These are phyloP conservation scores for Sporodiniella umbellata DNA, from an alignment of 371 early-diverging fungal species.

Conservation along the genomic window DNA sequence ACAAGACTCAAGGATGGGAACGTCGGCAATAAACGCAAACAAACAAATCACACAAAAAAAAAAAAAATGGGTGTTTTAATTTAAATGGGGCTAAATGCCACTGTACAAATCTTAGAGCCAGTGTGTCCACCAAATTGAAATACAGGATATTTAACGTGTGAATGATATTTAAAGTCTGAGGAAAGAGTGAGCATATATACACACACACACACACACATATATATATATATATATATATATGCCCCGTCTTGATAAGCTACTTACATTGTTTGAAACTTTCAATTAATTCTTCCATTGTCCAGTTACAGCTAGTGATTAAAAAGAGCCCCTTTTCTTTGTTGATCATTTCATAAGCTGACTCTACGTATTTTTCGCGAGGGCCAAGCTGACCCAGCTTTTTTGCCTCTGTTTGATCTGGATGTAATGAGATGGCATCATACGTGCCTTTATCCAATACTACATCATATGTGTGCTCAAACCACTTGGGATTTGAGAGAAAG, in stretches of 20 bases:
- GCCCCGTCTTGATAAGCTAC: too few relatives aligned
- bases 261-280: slow-evolving; percentile 57
- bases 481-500: slow-evolving; percentile 52
- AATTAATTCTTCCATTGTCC: slow-evolving; percentile 85
- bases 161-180: slow-evolving; percentile 62
- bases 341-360: slow-evolving; percentile 30
- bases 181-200: slow-evolving; percentile 1
- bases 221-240: too few relatives aligned
- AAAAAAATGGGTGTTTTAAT: not conserved
- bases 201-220: not conserved
- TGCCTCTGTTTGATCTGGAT: slow-evolving; percentile 50
- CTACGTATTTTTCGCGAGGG: slow-evolving; percentile 33
- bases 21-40: slow-evolving; percentile 15
- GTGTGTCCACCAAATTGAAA: slow-evolving; percentile 86
- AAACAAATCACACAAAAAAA: not conserved
- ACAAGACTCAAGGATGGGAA: slow-evolving; percentile 41
- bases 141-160: slow-evolving; percentile 74
- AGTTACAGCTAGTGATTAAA: slow-evolving; percentile 90
- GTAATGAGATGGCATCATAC: slow-evolving; percentile 86
- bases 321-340: slow-evolving; percentile 56
- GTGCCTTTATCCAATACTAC: slow-evolving; percentile 90
- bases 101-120: slow-evolving; percentile 84
- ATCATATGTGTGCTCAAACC: slow-evolving; percentile 46
- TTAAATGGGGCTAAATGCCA: slow-evolving; percentile 52
- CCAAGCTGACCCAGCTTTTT: slow-evolving; percentile 29